Evolutionary conservation across 2,329 filamentous ascomycete genomes (phyloP).

Genomic region (Exophiala alcalophila): DNA sequence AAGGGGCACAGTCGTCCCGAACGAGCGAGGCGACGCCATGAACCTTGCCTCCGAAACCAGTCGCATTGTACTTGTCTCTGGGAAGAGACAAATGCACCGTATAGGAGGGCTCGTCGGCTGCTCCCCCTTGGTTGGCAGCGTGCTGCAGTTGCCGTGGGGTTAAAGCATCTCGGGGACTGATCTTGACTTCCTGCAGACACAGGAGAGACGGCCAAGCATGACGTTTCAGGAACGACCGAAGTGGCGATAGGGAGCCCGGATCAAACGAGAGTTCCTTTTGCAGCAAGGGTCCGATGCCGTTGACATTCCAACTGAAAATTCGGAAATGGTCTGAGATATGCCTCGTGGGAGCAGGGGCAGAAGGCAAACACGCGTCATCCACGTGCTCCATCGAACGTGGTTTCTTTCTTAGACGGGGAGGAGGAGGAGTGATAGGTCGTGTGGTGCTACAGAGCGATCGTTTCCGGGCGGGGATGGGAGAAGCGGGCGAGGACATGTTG

Average conservation of each 20-base stretch:
- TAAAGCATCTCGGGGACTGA: constrained; percentile 39
- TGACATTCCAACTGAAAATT: constrained; percentile 50
- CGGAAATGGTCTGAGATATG: constrained; percentile 8
- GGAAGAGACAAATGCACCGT: constrained; percentile 48
- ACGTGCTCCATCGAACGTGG: constrained; percentile 12
- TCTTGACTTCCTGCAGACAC: constrained; percentile 52
- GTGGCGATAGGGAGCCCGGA: constrained; percentile 22
- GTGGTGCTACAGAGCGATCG: constrained; percentile 17
- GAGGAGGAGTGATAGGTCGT: constrained; percentile 19
- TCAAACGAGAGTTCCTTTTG: constrained; percentile 40
- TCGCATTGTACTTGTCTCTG: constrained; percentile 49
- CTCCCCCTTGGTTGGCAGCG: constrained; percentile 36
- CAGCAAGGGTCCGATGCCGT: constrained; percentile 46
- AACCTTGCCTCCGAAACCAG: constrained; percentile 49
- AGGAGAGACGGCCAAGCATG: constrained; percentile 47
- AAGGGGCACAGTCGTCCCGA: constrained; percentile 42
- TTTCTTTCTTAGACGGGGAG: constrained; percentile 17
- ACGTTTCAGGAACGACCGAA: constrained; percentile 44
- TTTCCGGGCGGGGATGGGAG: constrained; percentile 14
- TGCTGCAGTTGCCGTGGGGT: constrained; percentile 41
- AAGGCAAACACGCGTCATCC: constrained; percentile 5
- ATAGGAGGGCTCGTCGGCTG: constrained; percentile 38
- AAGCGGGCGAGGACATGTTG: too few relatives aligned
- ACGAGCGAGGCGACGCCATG: constrained; percentile 54
- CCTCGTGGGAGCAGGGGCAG: too few relatives aligned